Percentiles rank a stretch among this genome's conserved stretches.
Conservation (phyloP, 2,329 filamentous ascomycete species). For the Penicillium olsonii region DNA sequence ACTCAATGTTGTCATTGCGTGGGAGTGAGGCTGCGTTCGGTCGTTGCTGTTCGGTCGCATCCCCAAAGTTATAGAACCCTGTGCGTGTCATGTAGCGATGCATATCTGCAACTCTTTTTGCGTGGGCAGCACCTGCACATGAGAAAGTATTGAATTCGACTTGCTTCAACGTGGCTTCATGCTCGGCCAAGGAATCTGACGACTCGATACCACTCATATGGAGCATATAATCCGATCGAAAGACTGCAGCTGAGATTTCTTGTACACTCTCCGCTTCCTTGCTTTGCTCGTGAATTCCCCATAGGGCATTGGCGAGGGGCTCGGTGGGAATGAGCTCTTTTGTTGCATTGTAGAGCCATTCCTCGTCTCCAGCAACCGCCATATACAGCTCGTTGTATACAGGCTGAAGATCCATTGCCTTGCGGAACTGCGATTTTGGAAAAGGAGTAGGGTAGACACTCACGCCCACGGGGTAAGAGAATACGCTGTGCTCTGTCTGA, state of each 20-base stretch:
- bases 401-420: conserved; percentile 60
- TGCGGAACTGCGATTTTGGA: conserved; percentile 33
- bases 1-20: conserved; percentile 33
- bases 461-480: conserved; percentile 35
- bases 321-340: conserved; percentile 36
- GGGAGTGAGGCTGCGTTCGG: conserved; percentile 27
- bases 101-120: conserved; percentile 44
- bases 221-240: conserved; percentile 51
- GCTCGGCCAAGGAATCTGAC: not conserved
- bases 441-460: conserved; percentile 40
- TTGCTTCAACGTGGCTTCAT: conserved; percentile 39
- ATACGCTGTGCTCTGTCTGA: conserved; percentile 28
- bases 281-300: conserved; percentile 38
- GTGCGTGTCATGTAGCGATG: conserved; percentile 37
- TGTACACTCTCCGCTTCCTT: conserved; percentile 34
- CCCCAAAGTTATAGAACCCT: conserved; percentile 25
- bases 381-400: conserved; percentile 57
- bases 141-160: conserved; percentile 51
- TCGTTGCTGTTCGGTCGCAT: not conserved
- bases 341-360: conserved; percentile 38
- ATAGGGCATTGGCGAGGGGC: conserved; percentile 38
- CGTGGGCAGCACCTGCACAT: conserved; percentile 44
- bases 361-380: conserved; percentile 51
- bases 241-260: conserved; percentile 39
- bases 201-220: conserved; percentile 17